These are phyloP conservation scores for Candida yuanshanica DNA, from an alignment of 805 yeast genomes.

Conservation along the genomic window DNA sequence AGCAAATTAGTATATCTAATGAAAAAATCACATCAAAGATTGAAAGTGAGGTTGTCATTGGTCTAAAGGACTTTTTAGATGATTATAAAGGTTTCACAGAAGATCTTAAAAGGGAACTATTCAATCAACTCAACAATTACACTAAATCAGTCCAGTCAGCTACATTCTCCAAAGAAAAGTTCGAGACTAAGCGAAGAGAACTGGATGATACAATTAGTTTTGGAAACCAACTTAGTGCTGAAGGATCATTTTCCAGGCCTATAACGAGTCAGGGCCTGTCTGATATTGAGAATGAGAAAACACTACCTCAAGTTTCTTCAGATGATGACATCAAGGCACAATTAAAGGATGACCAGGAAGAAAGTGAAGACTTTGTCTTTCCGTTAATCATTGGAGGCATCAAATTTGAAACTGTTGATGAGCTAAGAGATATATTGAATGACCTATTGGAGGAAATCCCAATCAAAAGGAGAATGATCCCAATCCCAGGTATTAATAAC, in stretches of 20 bases:
- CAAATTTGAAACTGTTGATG: slow-evolving; percentile 10
- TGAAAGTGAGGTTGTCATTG: slow-evolving; percentile 12
- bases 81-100: slow-evolving; percentile 14
- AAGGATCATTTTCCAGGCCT: neutral
- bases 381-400: slow-evolving; percentile 20
- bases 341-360: slow-evolving; percentile 1
- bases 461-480: slow-evolving; percentile 22
- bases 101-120: slow-evolving; percentile 7
- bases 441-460: slow-evolving; percentile 15
- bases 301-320: too few species aligned
- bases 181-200: slow-evolving; percentile 9
- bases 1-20: neutral
- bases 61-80: slow-evolving; percentile 19
- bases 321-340: too few species aligned
- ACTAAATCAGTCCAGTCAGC: slow-evolving; percentile 7
- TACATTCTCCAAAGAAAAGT: slow-evolving; percentile 10
- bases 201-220: slow-evolving; percentile 11
- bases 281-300: neutral
- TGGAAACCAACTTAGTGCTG: neutral
- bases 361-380: slow-evolving; percentile 16
- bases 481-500: slow-evolving; percentile 25
- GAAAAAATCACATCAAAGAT: slow-evolving; percentile 8
- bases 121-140: slow-evolving; percentile 9
- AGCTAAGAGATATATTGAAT: slow-evolving; percentile 9
- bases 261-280: neutral